Percentiles rank a stretch among this genome's conserved stretches.
Evolutionary conservation across 1,139 yeast species (phyloP).

Genomic region (Trichomonascaceae sp.): DNA sequence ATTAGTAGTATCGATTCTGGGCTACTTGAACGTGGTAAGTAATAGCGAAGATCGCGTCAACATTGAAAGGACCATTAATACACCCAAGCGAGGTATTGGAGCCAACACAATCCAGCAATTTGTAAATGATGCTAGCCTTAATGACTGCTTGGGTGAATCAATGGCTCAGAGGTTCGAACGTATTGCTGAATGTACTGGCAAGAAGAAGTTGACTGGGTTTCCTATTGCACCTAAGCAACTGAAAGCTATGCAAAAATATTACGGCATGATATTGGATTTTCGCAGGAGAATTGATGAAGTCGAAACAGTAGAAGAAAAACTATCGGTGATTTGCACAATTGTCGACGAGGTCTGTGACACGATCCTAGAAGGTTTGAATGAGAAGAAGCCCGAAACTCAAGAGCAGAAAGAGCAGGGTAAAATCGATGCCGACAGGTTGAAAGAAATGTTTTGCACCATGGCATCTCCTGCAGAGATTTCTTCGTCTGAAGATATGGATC

Average conservation of each 20-base stretch:
- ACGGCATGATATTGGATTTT: not conserved
- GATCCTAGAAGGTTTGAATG: not conserved
- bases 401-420: not conserved
- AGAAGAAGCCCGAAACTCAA: slow-evolving; percentile 31
- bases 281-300: not conserved
- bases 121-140: not conserved
- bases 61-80: slow-evolving; percentile 48
- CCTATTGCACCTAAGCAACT: not conserved
- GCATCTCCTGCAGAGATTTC: slow-evolving; percentile 18
- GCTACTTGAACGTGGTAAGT: slow-evolving; percentile 55
- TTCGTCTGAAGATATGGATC: slow-evolving; percentile 25
- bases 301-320: not conserved
- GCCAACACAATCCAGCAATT: slow-evolving; percentile 15
- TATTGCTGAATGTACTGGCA: slow-evolving; percentile 24
- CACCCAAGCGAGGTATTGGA: slow-evolving; percentile 72
- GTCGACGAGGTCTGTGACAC: not conserved
- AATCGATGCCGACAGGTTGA: not conserved
- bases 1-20: slow-evolving; percentile 59
- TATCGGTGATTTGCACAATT: not conserved
- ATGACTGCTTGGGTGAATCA: slow-evolving; percentile 4
- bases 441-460: not conserved
- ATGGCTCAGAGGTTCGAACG: slow-evolving; percentile 32
- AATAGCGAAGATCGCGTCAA: slow-evolving; percentile 57
- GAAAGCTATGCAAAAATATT: not conserved
- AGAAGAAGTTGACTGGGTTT: not conserved